Conservation (phyloP, 75 land plant species). For the Chamaecyparis obtusa region DNA sequence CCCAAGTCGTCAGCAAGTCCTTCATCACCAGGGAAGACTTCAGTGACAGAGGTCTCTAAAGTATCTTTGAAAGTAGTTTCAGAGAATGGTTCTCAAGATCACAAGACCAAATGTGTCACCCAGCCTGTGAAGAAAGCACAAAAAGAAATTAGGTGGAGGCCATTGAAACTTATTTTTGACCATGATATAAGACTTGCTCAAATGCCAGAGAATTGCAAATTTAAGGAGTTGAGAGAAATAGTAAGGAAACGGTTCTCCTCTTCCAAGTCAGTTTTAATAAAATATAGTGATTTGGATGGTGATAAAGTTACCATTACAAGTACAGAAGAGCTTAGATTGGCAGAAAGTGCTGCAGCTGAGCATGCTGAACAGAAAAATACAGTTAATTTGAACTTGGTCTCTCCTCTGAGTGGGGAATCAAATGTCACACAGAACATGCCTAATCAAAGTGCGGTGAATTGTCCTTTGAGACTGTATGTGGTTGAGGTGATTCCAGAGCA, state of each 20-base stretch:
- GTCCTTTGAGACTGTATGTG: constrained; percentile 55
- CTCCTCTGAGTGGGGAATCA: neutral
- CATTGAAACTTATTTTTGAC: constrained; percentile 76
- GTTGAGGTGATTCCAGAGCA: constrained; percentile 77
- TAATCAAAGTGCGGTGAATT: neutral
- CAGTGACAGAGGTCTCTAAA: constrained; percentile 3
- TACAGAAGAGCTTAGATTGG: constrained; percentile 62
- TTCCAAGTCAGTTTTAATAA: constrained; percentile 66
- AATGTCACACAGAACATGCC: constrained; percentile 19
- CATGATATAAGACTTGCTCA: constrained; percentile 74
- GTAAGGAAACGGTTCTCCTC: constrained; percentile 68
- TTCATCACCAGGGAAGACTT: constrained; percentile 31
- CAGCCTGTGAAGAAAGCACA: constrained; percentile 7
- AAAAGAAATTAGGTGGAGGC: constrained; percentile 27
- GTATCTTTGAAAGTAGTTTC: neutral
- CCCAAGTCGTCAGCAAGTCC: constrained; percentile 22
- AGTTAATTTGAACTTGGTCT: neutral
- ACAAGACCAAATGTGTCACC: neutral
- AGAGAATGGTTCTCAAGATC: constrained; percentile 4
- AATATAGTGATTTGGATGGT: constrained; percentile 72
- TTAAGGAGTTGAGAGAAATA: constrained; percentile 58
- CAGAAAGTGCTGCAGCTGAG: constrained; percentile 41
- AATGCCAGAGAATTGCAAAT: constrained; percentile 76
- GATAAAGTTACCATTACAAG: constrained; percentile 76
- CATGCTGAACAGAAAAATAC: constrained; percentile 10